phyloP scores from a whole-genome alignment of 2,329 filamentous ascomycete species.

The Ophiostoma novo-ulmi region DNA sequence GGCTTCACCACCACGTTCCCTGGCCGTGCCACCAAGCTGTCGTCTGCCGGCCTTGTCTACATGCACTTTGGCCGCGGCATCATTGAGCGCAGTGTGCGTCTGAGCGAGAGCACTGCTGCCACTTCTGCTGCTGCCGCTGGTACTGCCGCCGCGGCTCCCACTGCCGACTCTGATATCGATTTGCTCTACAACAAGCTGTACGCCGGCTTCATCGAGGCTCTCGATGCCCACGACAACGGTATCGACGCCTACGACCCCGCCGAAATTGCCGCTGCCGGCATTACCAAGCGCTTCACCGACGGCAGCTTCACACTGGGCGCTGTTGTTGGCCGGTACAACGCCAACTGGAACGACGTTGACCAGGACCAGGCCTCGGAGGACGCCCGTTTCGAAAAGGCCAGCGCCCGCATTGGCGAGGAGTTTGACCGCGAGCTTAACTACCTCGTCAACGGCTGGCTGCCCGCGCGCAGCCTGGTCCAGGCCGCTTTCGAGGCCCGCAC shows the following conservation, averaged over 20 bases:
- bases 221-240: slow-evolving; percentile 97
- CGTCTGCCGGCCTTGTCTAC: slow-evolving; percentile 88
- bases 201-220: slow-evolving; percentile 86
- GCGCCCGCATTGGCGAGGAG: slow-evolving; percentile 78
- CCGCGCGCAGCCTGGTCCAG: slow-evolving; percentile 66
- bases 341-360: slow-evolving; percentile 67
- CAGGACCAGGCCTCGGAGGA: slow-evolving; percentile 72
- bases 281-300: slow-evolving; percentile 78
- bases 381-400: slow-evolving; percentile 69
- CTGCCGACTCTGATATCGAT: slow-evolving; percentile 61
- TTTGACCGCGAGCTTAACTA: slow-evolving; percentile 78
- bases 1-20: slow-evolving; percentile 84
- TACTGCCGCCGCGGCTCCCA: slow-evolving; percentile 26
- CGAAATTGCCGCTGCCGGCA: slow-evolving; percentile 55
- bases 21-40: slow-evolving; percentile 77
- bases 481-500: slow-evolving; percentile 65
- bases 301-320: slow-evolving; percentile 80
- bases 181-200: slow-evolving; percentile 86
- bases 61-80: slow-evolving; percentile 89
- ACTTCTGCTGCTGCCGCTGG: slow-evolving; percentile 37
- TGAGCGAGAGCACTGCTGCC: slow-evolving; percentile 37
- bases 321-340: slow-evolving; percentile 74
- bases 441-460: slow-evolving; percentile 74
- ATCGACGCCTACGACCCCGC: slow-evolving; percentile 74
- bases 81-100: slow-evolving; percentile 59